Evolutionary conservation across 139 green algal species (phyloP).

Genomic region (Nannochloris sp.): DNA sequence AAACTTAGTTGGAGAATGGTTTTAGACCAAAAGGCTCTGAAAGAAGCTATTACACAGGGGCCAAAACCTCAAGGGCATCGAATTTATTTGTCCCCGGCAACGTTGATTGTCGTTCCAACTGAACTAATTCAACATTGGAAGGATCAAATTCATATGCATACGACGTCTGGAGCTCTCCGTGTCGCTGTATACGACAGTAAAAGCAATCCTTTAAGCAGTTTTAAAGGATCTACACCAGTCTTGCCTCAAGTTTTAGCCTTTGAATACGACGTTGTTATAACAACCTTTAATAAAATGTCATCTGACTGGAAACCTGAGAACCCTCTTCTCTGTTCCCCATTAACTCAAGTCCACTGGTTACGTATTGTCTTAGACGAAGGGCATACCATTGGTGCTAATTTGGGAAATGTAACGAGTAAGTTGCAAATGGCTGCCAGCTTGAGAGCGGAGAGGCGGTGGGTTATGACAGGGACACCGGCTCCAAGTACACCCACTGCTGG

Average conservation of each 20-base stretch:
- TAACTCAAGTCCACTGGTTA: slow-evolving; percentile 73
- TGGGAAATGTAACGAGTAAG: slow-evolving; percentile 78
- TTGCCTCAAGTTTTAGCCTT: slow-evolving; percentile 64
- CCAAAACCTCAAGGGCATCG: background rate
- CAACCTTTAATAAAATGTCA: slow-evolving; percentile 55
- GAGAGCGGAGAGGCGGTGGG: slow-evolving; percentile 73
- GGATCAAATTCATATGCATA: slow-evolving; percentile 59
- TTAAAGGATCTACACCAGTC: background rate
- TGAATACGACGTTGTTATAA: slow-evolving; percentile 68
- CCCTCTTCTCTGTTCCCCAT: background rate
- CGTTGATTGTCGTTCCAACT: slow-evolving; percentile 82
- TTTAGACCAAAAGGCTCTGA: slow-evolving; percentile 39
- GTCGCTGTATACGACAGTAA: background rate
- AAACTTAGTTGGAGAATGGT: slow-evolving; percentile 17
- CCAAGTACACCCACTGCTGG: slow-evolving; percentile 1
- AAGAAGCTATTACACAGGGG: slow-evolving; percentile 25
- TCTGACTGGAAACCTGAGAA: slow-evolving; percentile 40
- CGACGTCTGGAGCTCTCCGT: background rate
- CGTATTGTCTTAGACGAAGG: slow-evolving; percentile 92
- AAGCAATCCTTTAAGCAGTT: no score
- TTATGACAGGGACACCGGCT: slow-evolving; percentile 85
- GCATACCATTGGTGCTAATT: slow-evolving; percentile 71
- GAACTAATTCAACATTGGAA: slow-evolving; percentile 85
- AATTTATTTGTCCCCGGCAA: slow-evolving; percentile 80
- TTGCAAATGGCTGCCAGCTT: slow-evolving; percentile 68